Evolutionary conservation across 371 early-diverging fungal species (phyloP), one percentile per base, ranked within the genome.

Genomic region (Mucor irregularis): DNA sequence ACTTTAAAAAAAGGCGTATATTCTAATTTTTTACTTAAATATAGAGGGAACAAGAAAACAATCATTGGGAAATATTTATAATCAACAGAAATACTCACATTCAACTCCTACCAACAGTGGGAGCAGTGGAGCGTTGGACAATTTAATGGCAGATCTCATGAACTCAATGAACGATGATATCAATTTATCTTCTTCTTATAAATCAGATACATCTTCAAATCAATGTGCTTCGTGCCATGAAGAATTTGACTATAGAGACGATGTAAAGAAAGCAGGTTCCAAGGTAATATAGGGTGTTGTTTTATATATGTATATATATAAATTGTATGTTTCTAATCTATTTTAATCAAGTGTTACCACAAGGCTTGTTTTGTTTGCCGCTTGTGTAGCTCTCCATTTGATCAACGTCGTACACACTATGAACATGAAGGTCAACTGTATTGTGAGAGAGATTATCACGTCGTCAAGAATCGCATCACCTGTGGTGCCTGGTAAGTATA

Each of bases 401-500:
- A 82, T 54, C 81, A 73, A 33, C 73, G 82, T 30, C 84, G 82
- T 26, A 73, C 83, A 24, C 85, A 82, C 48, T 83, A 81, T 64
- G 84, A 87, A 46, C 70, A 85, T 52, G 81, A 84, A 38, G 83
- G 86, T 22, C 69, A 74, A 22, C 65, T 90, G 29, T 85, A 89
- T 34, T 92, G 93, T 61, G 91, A 92, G 64, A 74, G 74, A 60
- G 83, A 76, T 58, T 84, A 71, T 58, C 80, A 75, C 54, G 82
- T 80, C 3, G 73, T 81, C 16, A 62, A 77, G 53, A 74, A 78
- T 38, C 68, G 76, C 7, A 60, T 69, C 42, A 58, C 67, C 37
- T 80, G 82, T 60, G 80, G 76, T 28, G 69, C 74, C 48, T 82
- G 82, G 83, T 84, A 82, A 52, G 64, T 49, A 37, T 19, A 62